These are phyloP conservation scores for Rhodamnia argentea DNA, from an alignment of 345 rosid genomes.

Conservation along the genomic window DNA sequence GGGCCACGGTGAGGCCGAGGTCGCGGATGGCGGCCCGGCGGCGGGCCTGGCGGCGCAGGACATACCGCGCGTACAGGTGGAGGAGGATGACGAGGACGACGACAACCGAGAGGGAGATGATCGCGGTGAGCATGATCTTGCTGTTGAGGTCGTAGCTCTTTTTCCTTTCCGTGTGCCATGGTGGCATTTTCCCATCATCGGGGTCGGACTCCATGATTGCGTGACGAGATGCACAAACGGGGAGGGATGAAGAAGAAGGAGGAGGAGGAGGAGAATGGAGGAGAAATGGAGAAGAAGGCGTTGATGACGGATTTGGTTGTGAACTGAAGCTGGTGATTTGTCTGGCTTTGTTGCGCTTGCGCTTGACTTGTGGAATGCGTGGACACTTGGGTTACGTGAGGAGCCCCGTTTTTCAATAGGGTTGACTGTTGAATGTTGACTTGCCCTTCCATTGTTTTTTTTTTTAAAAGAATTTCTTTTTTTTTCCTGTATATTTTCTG, in stretches of 20 bases:
- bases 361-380: not conserved
- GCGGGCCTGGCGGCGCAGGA: slow-evolving; percentile 22
- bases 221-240: not conserved
- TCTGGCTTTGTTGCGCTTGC: not conserved
- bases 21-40: slow-evolving; percentile 8
- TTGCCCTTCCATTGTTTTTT: not conserved
- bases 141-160: slow-evolving; percentile 11
- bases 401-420: not conserved
- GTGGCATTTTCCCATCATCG: not conserved
- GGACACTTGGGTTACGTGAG: not conserved
- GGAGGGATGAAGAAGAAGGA: not conserved
- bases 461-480: not conserved
- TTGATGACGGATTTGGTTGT: not conserved
- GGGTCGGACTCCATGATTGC: not conserved
- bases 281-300: not conserved
- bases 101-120: slow-evolving; percentile 29
- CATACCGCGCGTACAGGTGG: slow-evolving; percentile 31
- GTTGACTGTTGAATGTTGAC: slow-evolving; percentile 24
- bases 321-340: not conserved
- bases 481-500: not conserved
- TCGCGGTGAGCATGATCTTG: slow-evolving; percentile 37
- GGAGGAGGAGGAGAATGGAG: not conserved
- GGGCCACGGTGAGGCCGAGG: not conserved
- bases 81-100: slow-evolving; percentile 21
- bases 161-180: not conserved